Evolutionary conservation across 495 filamentous ascomycete genomes (phyloP), one percentile per base, ranked within the genome.

Genomic region (Cudoniella acicularis): DNA sequence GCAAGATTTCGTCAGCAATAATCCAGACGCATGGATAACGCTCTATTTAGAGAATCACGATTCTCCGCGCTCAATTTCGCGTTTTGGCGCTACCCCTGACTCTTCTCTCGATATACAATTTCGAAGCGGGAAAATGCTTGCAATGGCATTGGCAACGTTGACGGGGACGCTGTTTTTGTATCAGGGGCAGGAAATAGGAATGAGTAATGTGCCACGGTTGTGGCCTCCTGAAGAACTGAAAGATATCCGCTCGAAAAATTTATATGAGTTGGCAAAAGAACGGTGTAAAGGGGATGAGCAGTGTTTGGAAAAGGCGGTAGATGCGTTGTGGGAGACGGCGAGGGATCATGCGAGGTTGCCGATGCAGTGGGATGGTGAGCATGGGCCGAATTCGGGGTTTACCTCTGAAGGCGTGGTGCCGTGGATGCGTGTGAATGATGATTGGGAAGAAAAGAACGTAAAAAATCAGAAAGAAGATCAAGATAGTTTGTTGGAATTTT

Each of bases 151-250:
- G 62, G 75, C 74, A 0, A 70, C 81, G 27, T 74, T 83, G 49
- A 75, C 76, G 2, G 86, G 86, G 1, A 87, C 86, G 0, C 74
- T 84, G 3, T 89, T 84, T 56, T 68, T 89, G 1, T 88, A 86
- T 60, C 84, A 89, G 63, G 86, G 86, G n/a, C 82, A 89, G 60
- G 86, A 89, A 64, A 60, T 88, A 0, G 86, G 83, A 0, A 85
- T 87, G 74, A 72, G 74, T 2, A 88, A 88, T 63, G 77, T 80
- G 1, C 83, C 86, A 0, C 57, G 60, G 1, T 67, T 71, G 3
- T 88, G 86, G 86, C 72, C 69, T 2, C 79, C 85, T 17, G 77
- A 79, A 8, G 81, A 88, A 54, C 88, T 84, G 68, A 84, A 83
- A 57, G 86, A 89, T 56, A 74, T 87, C 46, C 83, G 85, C 52